These are phyloP conservation scores for Lecanicillium sp. DNA, from an alignment of 2,329 filamentous ascomycete species.

Conservation along the genomic window DNA sequence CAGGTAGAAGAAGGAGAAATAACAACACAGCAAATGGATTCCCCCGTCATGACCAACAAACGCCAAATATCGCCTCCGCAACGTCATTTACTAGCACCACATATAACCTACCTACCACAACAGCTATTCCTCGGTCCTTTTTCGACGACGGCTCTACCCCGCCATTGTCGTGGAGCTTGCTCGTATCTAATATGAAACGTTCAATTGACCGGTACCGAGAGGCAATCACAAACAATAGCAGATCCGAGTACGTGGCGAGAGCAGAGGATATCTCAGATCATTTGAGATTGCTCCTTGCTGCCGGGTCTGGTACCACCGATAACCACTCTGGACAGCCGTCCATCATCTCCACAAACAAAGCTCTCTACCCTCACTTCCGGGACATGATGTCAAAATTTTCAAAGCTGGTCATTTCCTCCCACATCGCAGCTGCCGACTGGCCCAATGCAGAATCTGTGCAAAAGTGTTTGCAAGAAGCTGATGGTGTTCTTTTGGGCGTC, in stretches of 20 bases:
- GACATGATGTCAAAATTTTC: slow-evolving; percentile 99
- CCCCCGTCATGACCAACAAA: slow-evolving; percentile 27
- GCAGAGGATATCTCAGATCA: slow-evolving; percentile 99
- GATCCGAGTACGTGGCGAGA: slow-evolving; percentile 83
- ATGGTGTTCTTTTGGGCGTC: slow-evolving; percentile 87
- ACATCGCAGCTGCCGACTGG: slow-evolving; percentile 95
- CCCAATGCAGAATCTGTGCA: slow-evolving; percentile 87
- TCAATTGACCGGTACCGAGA: slow-evolving; percentile 86
- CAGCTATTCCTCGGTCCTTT: slow-evolving; percentile 68
- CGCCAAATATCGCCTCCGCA: slow-evolving; percentile 47
- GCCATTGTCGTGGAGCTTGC: slow-evolving; percentile 77
- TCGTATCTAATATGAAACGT: slow-evolving; percentile 87
- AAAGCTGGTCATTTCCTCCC: slow-evolving; percentile 95
- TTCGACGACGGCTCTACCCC: slow-evolving; percentile 81
- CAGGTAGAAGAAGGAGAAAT: slow-evolving; percentile 45
- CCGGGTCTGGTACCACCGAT: slow-evolving; percentile 93
- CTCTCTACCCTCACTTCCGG: slow-evolving; percentile 90
- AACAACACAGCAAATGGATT: slow-evolving; percentile 43
- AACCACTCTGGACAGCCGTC: slow-evolving; percentile 98
- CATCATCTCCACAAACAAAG: slow-evolving; percentile 98
- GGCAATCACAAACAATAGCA: slow-evolving; percentile 72
- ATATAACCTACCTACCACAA: slow-evolving; percentile 48
- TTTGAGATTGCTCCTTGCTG: slow-evolving; percentile 82
- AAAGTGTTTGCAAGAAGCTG: slow-evolving; percentile 95
- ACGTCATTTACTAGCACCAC: slow-evolving; percentile 54